Conservation (phyloP, 2,329 filamentous ascomycete species). For the Raffaelea ambrosiae region DNA sequence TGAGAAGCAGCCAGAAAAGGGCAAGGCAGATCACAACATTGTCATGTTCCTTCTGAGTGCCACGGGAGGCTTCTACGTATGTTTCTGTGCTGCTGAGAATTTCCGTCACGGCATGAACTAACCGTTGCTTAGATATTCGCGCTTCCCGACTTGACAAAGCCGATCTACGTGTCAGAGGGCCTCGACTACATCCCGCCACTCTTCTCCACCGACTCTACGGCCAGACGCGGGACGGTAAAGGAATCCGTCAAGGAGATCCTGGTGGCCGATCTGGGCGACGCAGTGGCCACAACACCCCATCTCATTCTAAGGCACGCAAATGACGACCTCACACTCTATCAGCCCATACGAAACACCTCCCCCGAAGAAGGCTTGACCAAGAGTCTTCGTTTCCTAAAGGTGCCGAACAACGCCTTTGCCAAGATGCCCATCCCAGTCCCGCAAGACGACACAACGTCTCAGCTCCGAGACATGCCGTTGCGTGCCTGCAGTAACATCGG, state of each 20-base stretch:
- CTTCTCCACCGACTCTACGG: constrained; percentile 61
- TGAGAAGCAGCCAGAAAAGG: constrained; percentile 25
- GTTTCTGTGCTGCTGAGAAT: background rate
- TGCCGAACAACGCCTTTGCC: background rate
- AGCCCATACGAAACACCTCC: constrained; percentile 56
- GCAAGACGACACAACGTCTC: constrained; percentile 35
- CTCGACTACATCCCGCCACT: constrained; percentile 70
- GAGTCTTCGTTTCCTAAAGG: constrained; percentile 4
- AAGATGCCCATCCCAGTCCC: constrained; percentile 40
- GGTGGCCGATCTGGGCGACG: constrained; percentile 77
- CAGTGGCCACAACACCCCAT: constrained; percentile 61
- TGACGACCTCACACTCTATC: constrained; percentile 81
- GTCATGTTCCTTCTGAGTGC: constrained; percentile 71
- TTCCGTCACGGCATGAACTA: no score
- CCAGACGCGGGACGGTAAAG: constrained; percentile 61
- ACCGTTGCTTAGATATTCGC: constrained; percentile 55
- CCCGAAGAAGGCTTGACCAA: constrained; percentile 4
- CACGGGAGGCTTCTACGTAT: constrained; percentile 64
- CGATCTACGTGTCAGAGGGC: constrained; percentile 67
- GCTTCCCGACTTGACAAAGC: constrained; percentile 61
- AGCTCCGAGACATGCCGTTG: constrained; percentile 39
- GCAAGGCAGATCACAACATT: constrained; percentile 40
- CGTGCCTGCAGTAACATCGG: constrained; percentile 55
- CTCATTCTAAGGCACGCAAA: constrained; percentile 71
- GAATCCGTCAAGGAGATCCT: constrained; percentile 72